Evolutionary conservation across 1,139 yeast genomes (phyloP), one percentile per base, ranked within the genome.

Genomic region (Saccharomyces hybrid): DNA sequence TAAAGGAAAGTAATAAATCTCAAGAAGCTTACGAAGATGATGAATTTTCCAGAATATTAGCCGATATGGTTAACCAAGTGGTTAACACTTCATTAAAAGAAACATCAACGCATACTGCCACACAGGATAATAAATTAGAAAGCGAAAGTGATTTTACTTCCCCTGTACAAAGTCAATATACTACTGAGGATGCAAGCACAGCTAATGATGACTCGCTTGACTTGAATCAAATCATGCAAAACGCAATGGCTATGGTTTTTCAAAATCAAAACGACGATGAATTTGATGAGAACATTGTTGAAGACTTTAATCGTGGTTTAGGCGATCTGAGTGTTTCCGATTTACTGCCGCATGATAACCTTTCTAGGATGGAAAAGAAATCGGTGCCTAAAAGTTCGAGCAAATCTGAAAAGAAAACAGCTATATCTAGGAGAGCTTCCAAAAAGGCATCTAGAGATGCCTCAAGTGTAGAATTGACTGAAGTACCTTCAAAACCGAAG

Each of bases 191-290:
- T 48, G 13, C 16, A 14, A 28, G n/a, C 29, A 51, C 47, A 7
- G 55, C 55, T 14, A 69, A 66, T 23, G 76, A 73, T 32, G 76
- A 72, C 34, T 75, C 74, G 4, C 73, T 74, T 53, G 85, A 81
- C 58, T 71, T 83, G 82, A 83, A 81, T 63, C 86, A 81, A 60
- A 85, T 85, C 59, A 77, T 85, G 74, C 86, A 83, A 60, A 84
- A 83, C 69, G 91, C 90, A 0, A 77, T 84, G 70, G 79, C 79
- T 51, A 77, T 84, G 85, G 91, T 91, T 0, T 73, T 69, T 48
- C 70, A 66, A 50, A 69, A 64, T n/a, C 66, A 64, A 34, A 54
- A 60, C n/a, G 54, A 57, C 13, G 58, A 61, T 20, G 53, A 56
- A 32, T 56, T 66, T 7, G 68, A 64, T 50, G 53, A 60, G 5